phyloP scores from a whole-genome alignment of 2,329 filamentous ascomycete genomes.

The Thelonectria discophora region DNA sequence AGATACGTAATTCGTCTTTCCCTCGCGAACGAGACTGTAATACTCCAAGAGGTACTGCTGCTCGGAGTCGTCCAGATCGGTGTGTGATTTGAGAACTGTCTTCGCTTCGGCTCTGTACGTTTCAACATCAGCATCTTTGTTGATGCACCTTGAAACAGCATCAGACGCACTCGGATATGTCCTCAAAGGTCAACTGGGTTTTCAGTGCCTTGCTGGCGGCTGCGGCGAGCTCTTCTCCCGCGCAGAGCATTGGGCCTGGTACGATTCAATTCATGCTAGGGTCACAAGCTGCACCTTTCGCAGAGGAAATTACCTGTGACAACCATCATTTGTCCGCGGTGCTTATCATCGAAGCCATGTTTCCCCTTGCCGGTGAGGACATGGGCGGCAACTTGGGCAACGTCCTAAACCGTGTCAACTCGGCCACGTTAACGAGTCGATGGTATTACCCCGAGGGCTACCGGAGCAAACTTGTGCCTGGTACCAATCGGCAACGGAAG shows the following conservation, averaged over 20 bases:
- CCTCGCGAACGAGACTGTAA: slow-evolving; percentile 60
- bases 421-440: background rate
- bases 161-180: slow-evolving; percentile 28
- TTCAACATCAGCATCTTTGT: background rate
- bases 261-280: background rate
- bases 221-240: slow-evolving; percentile 56
- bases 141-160: no score
- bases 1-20: slow-evolving; percentile 63
- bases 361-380: slow-evolving; percentile 57
- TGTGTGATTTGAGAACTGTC: slow-evolving; percentile 11
- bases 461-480: slow-evolving; percentile 59
- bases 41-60: slow-evolving; percentile 60
- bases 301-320: slow-evolving; percentile 53
- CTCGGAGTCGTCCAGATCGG: slow-evolving; percentile 48
- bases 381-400: slow-evolving; percentile 58
- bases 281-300: no score
- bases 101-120: slow-evolving; percentile 6
- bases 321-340: slow-evolving; percentile 62
- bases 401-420: slow-evolving; percentile 48
- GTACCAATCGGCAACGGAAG: slow-evolving; percentile 58
- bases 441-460: slow-evolving; percentile 54
- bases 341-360: slow-evolving; percentile 59
- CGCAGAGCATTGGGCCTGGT: slow-evolving; percentile 55
- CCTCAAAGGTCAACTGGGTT: slow-evolving; percentile 42
- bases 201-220: slow-evolving; percentile 56